phyloP scores from a whole-genome alignment of 2,329 filamentous ascomycete genomes.

The Aspergillus fumigatiaffinis region DNA sequence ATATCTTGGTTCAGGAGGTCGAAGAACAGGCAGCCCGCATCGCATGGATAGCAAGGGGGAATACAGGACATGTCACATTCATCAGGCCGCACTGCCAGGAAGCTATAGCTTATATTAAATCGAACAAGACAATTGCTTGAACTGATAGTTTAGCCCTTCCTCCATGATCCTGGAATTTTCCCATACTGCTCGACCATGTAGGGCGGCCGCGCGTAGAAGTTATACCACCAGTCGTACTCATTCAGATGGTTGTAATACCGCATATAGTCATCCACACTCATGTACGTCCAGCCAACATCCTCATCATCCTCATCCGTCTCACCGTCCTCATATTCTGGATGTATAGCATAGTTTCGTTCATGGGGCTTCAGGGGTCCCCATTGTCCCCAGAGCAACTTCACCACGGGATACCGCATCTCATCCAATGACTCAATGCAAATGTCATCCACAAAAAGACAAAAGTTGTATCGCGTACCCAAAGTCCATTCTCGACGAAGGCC shows the following conservation, averaged over 20 bases:
- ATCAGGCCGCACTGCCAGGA: no score
- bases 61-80: no score
- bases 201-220: neutral
- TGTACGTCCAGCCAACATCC: conserved; percentile 18
- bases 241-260: neutral
- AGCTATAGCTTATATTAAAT: no score
- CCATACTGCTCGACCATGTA: neutral
- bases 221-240: neutral
- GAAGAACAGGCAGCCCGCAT: no score
- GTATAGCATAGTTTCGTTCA: conserved; percentile 9
- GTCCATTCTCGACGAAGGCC: neutral
- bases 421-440: conserved; percentile 12
- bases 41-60: no score
- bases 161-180: no score
- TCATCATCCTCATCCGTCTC: conserved; percentile 6
- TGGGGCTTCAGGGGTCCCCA: conserved; percentile 7
- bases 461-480: conserved; percentile 12
- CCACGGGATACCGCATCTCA: conserved; percentile 10
- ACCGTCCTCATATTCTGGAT: conserved; percentile 15
- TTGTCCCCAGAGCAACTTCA: conserved; percentile 9
- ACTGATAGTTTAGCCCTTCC: no score
- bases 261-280: neutral
- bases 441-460: conserved; percentile 16
- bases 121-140: no score
- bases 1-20: no score